Base-by-base conservation (phyloP, 441 rosid genomes). In the Cnidoscolus chayamansa region DNA sequence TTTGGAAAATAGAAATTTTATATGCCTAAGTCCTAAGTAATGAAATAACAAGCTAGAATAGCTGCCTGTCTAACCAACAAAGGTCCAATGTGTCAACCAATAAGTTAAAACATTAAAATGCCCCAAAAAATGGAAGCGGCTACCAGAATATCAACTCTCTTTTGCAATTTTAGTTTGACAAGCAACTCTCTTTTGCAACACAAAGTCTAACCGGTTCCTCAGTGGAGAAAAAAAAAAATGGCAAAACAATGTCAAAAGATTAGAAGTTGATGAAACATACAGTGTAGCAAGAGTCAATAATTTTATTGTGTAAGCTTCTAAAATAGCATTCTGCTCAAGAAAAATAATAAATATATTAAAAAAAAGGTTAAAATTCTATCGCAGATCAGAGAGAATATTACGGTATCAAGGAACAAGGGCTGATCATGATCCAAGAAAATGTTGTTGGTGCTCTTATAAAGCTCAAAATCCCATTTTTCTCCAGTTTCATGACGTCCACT, bases 401-500 rank as follows among this genome's bases (percentile, higher is more conserved):
- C 97, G 48, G 97, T 81, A 76, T 95, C 97, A 55, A 95, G 90
- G 83, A 93, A 91, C 71, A 93, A 70, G 55, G 98, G 97, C 30
- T 74, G 84, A 70, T 87, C 77, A 48, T 86, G 80, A 72, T 86
- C 89, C 30, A 85, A 43, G 80, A 86, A 82, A 65, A 95, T 86
- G 66, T 85, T 79, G 85, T 95, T 95, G 79, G 86, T 88, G 87
- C 99, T 93, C 84, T 84, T 91, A 60, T 95, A 95, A 76, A 82
- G 82, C 2, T 88, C 84, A 43, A 95, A 90, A 70, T 91, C 97
- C 97, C 98, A 93, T 81, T 87, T 93, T 77, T 95, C 97, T 51
- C 97, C 95, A 62, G 87, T 95, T 57, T 90, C 89, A 71, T 90
- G 97, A 51, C 93, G 97, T 12, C 98, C 99, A 62, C 97, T 93